Evolutionary conservation across 2,329 filamentous ascomycete genomes (phyloP).

Genomic region (Penicillium sp.): DNA sequence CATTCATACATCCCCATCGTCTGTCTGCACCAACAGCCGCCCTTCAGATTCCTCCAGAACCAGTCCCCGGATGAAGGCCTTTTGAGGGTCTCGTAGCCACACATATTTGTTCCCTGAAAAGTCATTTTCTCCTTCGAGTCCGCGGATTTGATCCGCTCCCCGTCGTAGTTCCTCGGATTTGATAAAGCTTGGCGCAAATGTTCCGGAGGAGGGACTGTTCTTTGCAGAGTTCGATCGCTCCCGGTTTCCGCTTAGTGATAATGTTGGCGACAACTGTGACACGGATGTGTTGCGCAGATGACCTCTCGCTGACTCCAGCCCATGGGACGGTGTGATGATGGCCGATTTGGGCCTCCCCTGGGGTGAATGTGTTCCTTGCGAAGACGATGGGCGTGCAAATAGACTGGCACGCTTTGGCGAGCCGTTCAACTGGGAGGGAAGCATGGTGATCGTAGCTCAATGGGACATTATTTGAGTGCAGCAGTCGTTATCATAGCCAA

Average conservation of each 20-base stretch:
- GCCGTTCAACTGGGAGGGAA: constrained; percentile 57
- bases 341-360: constrained; percentile 68
- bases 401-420: constrained; percentile 76
- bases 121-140: constrained; percentile 96
- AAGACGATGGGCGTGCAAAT: constrained; percentile 66
- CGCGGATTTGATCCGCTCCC: constrained; percentile 55
- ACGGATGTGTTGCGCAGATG: constrained; percentile 70
- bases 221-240: constrained; percentile 62
- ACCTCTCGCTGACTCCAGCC: constrained; percentile 41
- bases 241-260: constrained; percentile 38
- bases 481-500: constrained; percentile 18
- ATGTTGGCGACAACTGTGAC: constrained; percentile 52
- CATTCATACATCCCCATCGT: constrained; percentile 75
- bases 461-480: constrained; percentile 27
- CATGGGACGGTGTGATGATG: constrained; percentile 61
- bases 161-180: constrained; percentile 74
- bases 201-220: constrained; percentile 65
- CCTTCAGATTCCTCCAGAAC: constrained; percentile 77
- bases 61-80: constrained; percentile 89
- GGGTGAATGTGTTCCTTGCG: constrained; percentile 52
- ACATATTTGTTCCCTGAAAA: constrained; percentile 98
- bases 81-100: constrained; percentile 85
- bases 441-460: constrained; percentile 42
- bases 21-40: constrained; percentile 80
- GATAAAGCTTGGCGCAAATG: constrained; percentile 96